phyloP scores from a whole-genome alignment of 2,329 filamentous ascomycete species.

The Ophiostoma sp. region DNA sequence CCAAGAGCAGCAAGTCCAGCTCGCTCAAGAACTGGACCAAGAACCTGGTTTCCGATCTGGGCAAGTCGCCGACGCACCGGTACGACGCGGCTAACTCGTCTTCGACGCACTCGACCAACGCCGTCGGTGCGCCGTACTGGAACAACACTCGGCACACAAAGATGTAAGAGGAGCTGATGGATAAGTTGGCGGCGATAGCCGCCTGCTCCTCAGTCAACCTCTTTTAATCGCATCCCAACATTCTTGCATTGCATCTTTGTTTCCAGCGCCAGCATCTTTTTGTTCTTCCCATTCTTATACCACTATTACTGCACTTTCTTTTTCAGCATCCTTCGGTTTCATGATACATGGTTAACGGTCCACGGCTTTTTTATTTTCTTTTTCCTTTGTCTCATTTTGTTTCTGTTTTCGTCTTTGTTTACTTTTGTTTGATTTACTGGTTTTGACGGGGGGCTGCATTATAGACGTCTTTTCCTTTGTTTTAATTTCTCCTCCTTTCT shows the following conservation, averaged over 20 bases:
- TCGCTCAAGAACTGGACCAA: slow-evolving; percentile 26
- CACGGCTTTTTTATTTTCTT: slow-evolving; percentile 4
- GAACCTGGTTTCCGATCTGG: slow-evolving; percentile 29
- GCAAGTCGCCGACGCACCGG: slow-evolving; percentile 26
- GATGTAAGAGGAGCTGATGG: background rate
- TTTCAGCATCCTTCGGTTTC: background rate
- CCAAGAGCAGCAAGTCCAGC: slow-evolving; percentile 10
- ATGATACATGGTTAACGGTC: slow-evolving; percentile 9
- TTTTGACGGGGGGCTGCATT: background rate
- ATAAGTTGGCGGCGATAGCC: background rate
- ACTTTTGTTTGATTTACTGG: background rate
- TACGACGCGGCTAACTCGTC: slow-evolving; percentile 24
- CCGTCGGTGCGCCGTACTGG: slow-evolving; percentile 14
- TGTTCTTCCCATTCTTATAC: background rate
- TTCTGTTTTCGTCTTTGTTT: background rate
- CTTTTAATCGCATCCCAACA: background rate
- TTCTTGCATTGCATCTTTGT: background rate
- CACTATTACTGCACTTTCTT: background rate
- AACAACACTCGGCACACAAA: slow-evolving; percentile 3
- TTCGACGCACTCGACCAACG: background rate
- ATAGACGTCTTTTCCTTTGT: background rate
- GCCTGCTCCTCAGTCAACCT: background rate
- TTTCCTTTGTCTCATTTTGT: background rate
- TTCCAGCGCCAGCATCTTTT: background rate
- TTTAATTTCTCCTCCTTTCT: background rate